phyloP scores from a whole-genome alignment of 129 eudicot genomes.

The Artemisia argyi region DNA sequence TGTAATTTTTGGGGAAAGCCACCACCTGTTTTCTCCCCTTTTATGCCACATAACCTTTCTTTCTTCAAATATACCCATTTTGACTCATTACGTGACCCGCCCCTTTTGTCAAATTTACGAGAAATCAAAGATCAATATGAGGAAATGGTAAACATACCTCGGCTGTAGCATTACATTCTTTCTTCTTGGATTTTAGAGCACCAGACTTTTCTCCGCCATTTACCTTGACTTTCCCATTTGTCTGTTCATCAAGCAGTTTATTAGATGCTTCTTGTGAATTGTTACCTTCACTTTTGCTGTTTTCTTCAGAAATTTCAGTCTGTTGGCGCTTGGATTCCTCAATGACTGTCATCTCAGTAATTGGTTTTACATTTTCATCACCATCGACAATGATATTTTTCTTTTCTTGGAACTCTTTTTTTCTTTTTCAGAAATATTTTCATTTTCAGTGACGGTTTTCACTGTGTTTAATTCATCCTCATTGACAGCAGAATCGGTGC shows the following conservation, averaged over 20 bases:
- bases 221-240: slow-evolving; percentile 30
- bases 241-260: slow-evolving; percentile 20
- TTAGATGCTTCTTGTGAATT: slow-evolving; percentile 25
- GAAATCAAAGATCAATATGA: background rate
- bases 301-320: slow-evolving; percentile 37
- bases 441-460: slow-evolving; percentile 24
- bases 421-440: slow-evolving; percentile 28
- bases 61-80: background rate
- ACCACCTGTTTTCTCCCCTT: too few relatives aligned
- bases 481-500: slow-evolving; percentile 13
- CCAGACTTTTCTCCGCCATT: slow-evolving; percentile 42
- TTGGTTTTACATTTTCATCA: slow-evolving; percentile 17
- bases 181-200: slow-evolving; percentile 37
- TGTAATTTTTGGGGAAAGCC: too few relatives aligned
- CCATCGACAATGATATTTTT: slow-evolving; percentile 43
- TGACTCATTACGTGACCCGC: background rate
- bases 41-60: too few relatives aligned
- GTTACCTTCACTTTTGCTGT: slow-evolving; percentile 22
- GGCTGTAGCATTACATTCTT: slow-evolving; percentile 45
- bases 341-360: slow-evolving; percentile 28
- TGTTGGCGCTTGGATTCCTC: slow-evolving; percentile 57
- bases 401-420: slow-evolving; percentile 59
- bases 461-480: slow-evolving; percentile 5
- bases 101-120: background rate
- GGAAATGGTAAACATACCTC: slow-evolving; percentile 47